Percentiles rank a stretch among this genome's conserved stretches.
Evolutionary conservation across 345 rosid species (phyloP).

Genomic region (Acer negundo): DNA sequence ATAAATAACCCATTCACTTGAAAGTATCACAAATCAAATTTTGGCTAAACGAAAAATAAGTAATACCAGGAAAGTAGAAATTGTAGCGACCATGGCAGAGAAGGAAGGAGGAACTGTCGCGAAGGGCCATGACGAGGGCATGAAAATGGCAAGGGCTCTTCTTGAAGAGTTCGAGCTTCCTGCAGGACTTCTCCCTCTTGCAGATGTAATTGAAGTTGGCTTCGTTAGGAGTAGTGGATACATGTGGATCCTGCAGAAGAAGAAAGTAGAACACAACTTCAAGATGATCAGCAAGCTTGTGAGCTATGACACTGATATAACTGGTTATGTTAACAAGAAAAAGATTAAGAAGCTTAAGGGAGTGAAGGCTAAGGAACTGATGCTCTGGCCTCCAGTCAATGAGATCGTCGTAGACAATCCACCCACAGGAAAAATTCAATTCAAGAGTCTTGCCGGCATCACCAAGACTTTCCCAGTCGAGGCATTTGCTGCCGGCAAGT

Average conservation of each 20-base stretch:
- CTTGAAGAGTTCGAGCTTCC: constrained; percentile 53
- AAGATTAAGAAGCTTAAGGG: constrained; percentile 32
- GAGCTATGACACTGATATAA: constrained; percentile 39
- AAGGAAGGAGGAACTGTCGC: constrained; percentile 44
- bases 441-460: no score
- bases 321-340: constrained; percentile 38
- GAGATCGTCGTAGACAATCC: constrained; percentile 40
- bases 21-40: no score
- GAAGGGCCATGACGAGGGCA: constrained; percentile 43
- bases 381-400: constrained; percentile 49
- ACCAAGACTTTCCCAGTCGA: constrained; percentile 46
- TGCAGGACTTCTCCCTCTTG: constrained; percentile 51
- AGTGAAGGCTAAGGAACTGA: constrained; percentile 38
- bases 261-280: constrained; percentile 46
- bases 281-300: constrained; percentile 51
- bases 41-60: no score
- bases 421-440: constrained; percentile 31
- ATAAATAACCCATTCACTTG: no score
- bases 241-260: constrained; percentile 56
- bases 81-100: constrained; percentile 14
- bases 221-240: constrained; percentile 44
- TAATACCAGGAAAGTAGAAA: no score
- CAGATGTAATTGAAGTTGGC: constrained; percentile 49
- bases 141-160: constrained; percentile 32
- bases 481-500: constrained; percentile 51